Base-by-base conservation (phyloP, 352 stramenopile genomes). In the Thraustochytrium sp. region DNA sequence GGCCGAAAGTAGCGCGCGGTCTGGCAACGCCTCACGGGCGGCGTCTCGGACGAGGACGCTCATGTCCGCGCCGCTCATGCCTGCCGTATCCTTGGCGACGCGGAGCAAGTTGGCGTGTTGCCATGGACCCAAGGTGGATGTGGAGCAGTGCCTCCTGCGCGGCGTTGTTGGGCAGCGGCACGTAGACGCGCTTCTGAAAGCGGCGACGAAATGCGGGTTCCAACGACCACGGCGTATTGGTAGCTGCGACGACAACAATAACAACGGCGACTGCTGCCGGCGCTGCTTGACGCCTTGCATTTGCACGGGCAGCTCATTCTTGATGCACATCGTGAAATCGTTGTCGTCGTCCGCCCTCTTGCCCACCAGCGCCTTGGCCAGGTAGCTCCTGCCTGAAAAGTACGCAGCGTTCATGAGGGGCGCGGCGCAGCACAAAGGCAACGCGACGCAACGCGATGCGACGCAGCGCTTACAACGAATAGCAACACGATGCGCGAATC, bases 121-220 rank as follows among this genome's bases (percentile, higher is more conserved):
- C 94, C 29, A 96, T 99, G 86, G 98, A 95, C 0, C 97, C 97
- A 3, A 99, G 83, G 87, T 99, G 93, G 76, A 99, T 94, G 76
- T 96, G 93, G 64, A 99, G 91, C 95, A 99, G 99, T 65, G 91
- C 90, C 64, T 96, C 90, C 42, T 96, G 87, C 21, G 91, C 90
- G 31, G 85, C 64, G 5, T 76, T 63, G 59, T 98, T 95, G 46
- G 97, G 97, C 29, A 99, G 92, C 68, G 97, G 95, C 84, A 99
- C 99, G 85, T 99, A 99, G 82, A 99, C 97, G 55, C 96, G 92
- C 86, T 99, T 99, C 87, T 99, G 96, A 85, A 99, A 99, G 86
- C 97, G 94, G 88, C 96, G 90, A 68, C 96, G 89, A 91, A 99
- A 85, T 3, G 76, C 92, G 54, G 93, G 92, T 82, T 98, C 94